Conservation (phyloP, 139 green algal genomes). For the Spirogloea muscicola region DNA sequence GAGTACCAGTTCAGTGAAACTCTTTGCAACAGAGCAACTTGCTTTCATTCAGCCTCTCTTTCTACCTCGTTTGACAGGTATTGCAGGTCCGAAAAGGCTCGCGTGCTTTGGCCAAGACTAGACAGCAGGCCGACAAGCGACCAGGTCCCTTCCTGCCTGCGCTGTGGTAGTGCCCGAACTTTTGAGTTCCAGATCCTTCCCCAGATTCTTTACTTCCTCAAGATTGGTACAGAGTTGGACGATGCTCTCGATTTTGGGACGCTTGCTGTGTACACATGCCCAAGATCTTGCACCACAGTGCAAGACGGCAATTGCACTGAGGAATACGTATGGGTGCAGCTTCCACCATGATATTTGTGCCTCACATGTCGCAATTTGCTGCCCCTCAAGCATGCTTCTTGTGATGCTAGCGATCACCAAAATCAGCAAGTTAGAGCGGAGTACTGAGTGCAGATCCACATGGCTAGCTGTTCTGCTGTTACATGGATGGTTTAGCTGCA, state of each 20-base stretch:
- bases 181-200: conserved; percentile 18
- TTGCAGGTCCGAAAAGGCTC: neutral
- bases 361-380: too few relatives aligned
- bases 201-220: conserved; percentile 3
- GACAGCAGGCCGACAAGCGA: neutral
- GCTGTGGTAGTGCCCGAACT: neutral
- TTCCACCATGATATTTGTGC: neutral
- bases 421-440: too few relatives aligned
- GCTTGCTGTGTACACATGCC: conserved; percentile 9
- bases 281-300: neutral
- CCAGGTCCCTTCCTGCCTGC: neutral
- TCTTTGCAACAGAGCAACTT: neutral
- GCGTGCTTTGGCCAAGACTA: neutral
- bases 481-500: too few relatives aligned
- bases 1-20: too few relatives aligned
- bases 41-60: neutral
- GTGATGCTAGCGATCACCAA: too few relatives aligned
- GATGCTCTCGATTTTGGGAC: conserved; percentile 1
- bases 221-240: neutral
- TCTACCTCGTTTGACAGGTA: neutral
- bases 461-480: too few relatives aligned
- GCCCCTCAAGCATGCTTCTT: too few relatives aligned
- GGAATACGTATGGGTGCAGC: neutral
- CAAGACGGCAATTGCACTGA: neutral
- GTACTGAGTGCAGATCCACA: too few relatives aligned